Percentiles rank a stretch among this genome's conserved stretches.
These are phyloP conservation scores for Punica granatum DNA, from an alignment of 345 rosid species.

Conservation along the genomic window DNA sequence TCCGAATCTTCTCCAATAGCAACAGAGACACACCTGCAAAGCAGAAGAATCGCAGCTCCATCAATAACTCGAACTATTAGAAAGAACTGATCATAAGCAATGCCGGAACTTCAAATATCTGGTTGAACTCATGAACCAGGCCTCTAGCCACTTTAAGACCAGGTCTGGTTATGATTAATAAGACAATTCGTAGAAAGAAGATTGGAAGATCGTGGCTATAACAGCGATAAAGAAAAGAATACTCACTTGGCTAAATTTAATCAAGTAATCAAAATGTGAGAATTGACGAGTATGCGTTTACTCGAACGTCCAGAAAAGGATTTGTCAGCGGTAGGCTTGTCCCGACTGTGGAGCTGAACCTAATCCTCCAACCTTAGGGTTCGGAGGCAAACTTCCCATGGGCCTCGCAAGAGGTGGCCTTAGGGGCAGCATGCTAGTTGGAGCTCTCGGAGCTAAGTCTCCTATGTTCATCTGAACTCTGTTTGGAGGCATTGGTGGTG, in stretches of 20 bases:
- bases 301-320: neutral
- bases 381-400: conserved; percentile 37
- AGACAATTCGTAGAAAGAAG: too few species aligned
- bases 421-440: conserved; percentile 45
- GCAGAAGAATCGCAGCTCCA: neutral
- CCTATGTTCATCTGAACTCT: conserved; percentile 60
- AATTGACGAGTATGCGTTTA: neutral
- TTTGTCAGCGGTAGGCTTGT: neutral
- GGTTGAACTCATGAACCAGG: too few species aligned
- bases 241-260: neutral
- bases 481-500: conserved; percentile 49
- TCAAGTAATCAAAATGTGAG: neutral
- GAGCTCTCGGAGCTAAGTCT: conserved; percentile 58
- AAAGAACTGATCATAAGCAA: too few species aligned
- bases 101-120: too few species aligned
- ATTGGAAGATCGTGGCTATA: neutral
- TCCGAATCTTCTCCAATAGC: too few species aligned
- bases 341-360: conserved; percentile 32
- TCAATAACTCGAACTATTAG: neutral
- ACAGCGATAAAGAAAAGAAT: neutral
- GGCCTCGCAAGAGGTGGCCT: conserved; percentile 71
- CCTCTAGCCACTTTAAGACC: too few species aligned
- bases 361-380: conserved; percentile 31
- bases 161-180: too few species aligned
- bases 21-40: too few species aligned